Base-by-base conservation (phyloP, 495 filamentous ascomycete species). In the Penicillium herquei region DNA sequence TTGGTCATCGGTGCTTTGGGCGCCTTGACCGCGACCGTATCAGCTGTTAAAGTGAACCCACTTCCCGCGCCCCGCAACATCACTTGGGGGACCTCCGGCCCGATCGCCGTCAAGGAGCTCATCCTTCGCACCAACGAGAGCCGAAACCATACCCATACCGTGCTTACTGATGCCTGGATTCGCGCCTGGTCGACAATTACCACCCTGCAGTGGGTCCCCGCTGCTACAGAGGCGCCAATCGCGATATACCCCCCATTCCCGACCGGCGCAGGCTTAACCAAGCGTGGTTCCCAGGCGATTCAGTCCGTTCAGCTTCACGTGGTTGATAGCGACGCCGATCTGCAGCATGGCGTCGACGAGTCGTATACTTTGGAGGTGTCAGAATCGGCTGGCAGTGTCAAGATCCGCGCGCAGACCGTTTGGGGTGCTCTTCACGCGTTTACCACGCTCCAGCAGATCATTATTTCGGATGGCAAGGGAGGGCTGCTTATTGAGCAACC, bases 351-450 rank as follows among this genome's bases (percentile, higher is more conserved):
- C 0, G 80, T 83, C 16, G 77, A 84, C 59, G 82, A 85, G 62
- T 81, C 80, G 0, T 85, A 84, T 61, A 79, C 77, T n/a, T 57
- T 85, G 16, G 69, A 75, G 14, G 72, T 82, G 35, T 39, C 54
- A 7, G 59, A 66, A 10, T 57, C 52, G 16, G 69, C 72, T 1
- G 59, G 56, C 46, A 65, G 48, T 32, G 69, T 82, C 54, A 62
- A 62, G 9, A 79, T 85, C 60, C 76, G 66, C 3, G 67, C 80
- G 21, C 57, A 78, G 50, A 81, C 81, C 0, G 67, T 74, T 52
- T 79, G 78, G 73, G 82, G 81, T 32, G 79, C 77, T n/a, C 63
- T 85, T 7, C 80, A 82, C 62, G 82, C 81, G 12, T 81, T 85
- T 55, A 83, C 80, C n/a, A 85, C 82, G 9, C 63, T 83, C 32